Percentiles rank a stretch among this genome's conserved stretches.
These are phyloP conservation scores for Exophiala viscosa DNA, from an alignment of 2,329 filamentous ascomycete genomes.

Conservation along the genomic window DNA sequence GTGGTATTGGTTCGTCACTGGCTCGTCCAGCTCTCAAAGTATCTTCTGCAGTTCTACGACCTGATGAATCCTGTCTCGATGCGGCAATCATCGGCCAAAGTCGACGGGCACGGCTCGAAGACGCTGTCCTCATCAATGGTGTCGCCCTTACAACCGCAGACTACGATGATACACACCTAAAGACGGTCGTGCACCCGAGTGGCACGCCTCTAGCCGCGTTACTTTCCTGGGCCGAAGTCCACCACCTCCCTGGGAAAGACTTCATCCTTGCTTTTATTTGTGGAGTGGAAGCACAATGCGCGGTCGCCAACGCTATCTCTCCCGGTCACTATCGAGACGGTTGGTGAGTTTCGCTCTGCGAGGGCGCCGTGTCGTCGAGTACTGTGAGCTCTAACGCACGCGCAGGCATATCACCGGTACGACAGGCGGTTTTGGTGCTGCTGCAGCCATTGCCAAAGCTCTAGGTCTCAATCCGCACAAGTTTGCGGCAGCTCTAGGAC, in stretches of 20 bases:
- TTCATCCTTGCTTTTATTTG: constrained; percentile 51
- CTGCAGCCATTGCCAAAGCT: constrained; percentile 50
- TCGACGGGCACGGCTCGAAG: constrained; percentile 16
- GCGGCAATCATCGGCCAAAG: constrained; percentile 8
- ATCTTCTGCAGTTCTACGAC: background rate
- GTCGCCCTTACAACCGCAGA: constrained; percentile 55
- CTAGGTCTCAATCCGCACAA: constrained; percentile 39
- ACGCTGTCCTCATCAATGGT: constrained; percentile 52
- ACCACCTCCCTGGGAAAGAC: constrained; percentile 41
- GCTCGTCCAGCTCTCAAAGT: constrained; percentile 7
- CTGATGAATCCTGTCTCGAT: background rate
- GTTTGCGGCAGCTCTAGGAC: constrained; percentile 50
- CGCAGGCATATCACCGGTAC: constrained; percentile 49
- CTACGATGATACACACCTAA: constrained; percentile 55
- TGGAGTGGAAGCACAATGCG: constrained; percentile 53
- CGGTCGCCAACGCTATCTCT: constrained; percentile 50
- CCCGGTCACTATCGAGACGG: constrained; percentile 54
- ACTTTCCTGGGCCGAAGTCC: constrained; percentile 45
- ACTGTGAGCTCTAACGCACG: background rate
- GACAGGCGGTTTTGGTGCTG: constrained; percentile 51
- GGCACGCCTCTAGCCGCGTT: constrained; percentile 51
- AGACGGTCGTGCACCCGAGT: constrained; percentile 54
- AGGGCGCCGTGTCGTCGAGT: background rate
- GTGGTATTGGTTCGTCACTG: constrained; percentile 9
- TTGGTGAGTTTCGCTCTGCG: constrained; percentile 35